phyloP scores from a whole-genome alignment of 306 rosid species.

The Cyamopsis tetragonoloba region DNA sequence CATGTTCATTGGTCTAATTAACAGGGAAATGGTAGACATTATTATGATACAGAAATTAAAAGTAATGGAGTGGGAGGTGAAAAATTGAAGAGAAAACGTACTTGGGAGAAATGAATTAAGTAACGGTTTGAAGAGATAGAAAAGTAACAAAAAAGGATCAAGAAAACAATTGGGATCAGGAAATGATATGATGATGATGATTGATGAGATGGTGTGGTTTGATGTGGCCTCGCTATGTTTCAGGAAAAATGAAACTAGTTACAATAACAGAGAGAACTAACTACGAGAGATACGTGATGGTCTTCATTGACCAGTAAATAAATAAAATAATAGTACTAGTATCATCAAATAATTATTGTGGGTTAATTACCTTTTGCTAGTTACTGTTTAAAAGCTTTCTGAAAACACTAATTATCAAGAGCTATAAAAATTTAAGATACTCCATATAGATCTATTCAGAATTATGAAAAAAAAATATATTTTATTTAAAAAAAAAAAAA shows the following conservation, averaged over 20 bases:
- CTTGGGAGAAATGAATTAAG: constrained; percentile 16
- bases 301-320: constrained; percentile 15
- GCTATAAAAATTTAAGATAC: too few relatives aligned
- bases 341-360: too few relatives aligned
- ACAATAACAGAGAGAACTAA: constrained; percentile 23
- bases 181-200: not conserved
- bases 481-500: too few relatives aligned
- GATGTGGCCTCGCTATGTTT: constrained; percentile 29
- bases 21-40: not conserved
- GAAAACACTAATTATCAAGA: too few relatives aligned
- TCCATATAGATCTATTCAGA: too few relatives aligned
- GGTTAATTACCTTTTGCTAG: too few relatives aligned
- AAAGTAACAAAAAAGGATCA: constrained; percentile 7
- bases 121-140: constrained; percentile 5
- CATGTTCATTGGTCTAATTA: not conserved
- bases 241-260: constrained; percentile 18
- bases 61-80: not conserved
- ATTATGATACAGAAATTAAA: not conserved
- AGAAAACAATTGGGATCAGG: not conserved
- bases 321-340: too few relatives aligned
- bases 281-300: constrained; percentile 20
- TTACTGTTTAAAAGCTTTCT: too few relatives aligned
- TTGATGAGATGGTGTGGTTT: not conserved
- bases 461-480: too few relatives aligned
- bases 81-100: not conserved